Conservation (phyloP, 208 protist genomes). For the Crithidia sp. region DNA sequence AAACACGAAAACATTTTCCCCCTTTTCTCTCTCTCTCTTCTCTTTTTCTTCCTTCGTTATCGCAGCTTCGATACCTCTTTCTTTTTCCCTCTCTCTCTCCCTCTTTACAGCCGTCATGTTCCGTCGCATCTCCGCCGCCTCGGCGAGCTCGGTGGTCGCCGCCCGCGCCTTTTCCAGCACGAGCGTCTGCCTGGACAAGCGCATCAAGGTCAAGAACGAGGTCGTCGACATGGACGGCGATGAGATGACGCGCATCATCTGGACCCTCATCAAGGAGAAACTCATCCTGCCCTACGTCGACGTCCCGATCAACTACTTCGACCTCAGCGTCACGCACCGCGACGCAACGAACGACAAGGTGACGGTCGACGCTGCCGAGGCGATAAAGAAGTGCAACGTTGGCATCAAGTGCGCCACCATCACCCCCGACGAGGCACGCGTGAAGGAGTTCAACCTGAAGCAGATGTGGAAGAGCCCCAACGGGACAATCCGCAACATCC, state of each 20-base stretch:
- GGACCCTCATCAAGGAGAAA: conserved; percentile 97
- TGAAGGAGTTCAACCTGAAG: conserved; percentile 97
- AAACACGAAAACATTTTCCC: too few relatives aligned
- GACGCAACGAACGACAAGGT: conserved; percentile 96
- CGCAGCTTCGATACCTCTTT: not conserved
- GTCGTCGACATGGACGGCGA: conserved; percentile 98
- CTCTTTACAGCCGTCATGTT: conserved; percentile 47
- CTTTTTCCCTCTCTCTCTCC: not conserved
- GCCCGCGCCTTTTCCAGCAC: conserved; percentile 60
- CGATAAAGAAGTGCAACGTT: conserved; percentile 94
- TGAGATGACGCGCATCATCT: conserved; percentile 98
- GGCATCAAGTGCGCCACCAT: conserved; percentile 99
- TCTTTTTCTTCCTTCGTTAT: not conserved
- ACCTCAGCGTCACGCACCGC: conserved; percentile 95
- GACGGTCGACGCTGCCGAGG: conserved; percentile 95
- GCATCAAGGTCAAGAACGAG: conserved; percentile 90
- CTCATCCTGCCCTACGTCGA: conserved; percentile 97
- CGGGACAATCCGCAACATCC: conserved; percentile 98
- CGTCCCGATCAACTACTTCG: conserved; percentile 96
- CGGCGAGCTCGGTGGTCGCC: conserved; percentile 26
- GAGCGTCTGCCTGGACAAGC: conserved; percentile 47
- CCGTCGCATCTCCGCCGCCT: conserved; percentile 44
- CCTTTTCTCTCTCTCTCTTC: not conserved
- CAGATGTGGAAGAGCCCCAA: conserved; percentile 99
- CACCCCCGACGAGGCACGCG: conserved; percentile 97